Evolutionary conservation across 2,329 filamentous ascomycete genomes (phyloP).

Genomic region (Cladorrhinum sp.): DNA sequence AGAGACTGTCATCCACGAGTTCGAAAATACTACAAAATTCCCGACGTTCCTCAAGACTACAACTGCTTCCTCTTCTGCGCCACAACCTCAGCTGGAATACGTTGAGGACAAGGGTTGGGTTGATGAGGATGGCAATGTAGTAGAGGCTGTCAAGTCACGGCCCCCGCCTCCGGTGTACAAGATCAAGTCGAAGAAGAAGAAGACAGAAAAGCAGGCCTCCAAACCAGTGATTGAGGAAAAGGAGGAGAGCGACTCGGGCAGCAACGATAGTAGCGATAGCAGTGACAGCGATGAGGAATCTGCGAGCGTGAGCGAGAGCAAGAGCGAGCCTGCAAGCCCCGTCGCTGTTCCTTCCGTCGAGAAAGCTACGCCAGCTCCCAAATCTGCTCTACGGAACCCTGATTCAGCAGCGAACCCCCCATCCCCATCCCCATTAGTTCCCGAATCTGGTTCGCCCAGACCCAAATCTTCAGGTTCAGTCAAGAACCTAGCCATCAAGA

Average conservation of each 20-base stretch:
- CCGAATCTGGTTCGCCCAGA: slow-evolving; percentile 35
- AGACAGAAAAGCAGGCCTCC: slow-evolving; percentile 3
- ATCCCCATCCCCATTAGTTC: slow-evolving; percentile 17
- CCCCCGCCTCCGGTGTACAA: slow-evolving; percentile 30
- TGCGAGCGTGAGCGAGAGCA: slow-evolving; percentile 28
- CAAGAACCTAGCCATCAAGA: slow-evolving; percentile 53
- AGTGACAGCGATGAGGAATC: slow-evolving; percentile 13
- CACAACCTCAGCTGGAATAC: slow-evolving; percentile 57
- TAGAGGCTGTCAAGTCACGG: slow-evolving; percentile 56
- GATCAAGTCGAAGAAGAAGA: slow-evolving; percentile 24
- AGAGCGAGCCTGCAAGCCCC: slow-evolving; percentile 20
- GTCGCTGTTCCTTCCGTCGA: background rate
- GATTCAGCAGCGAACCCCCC: background rate
- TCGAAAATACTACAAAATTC: slow-evolving; percentile 77
- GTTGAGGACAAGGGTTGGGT: slow-evolving; percentile 88
- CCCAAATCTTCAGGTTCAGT: slow-evolving; percentile 51
- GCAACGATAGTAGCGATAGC: slow-evolving; percentile 4
- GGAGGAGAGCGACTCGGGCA: slow-evolving; percentile 7
- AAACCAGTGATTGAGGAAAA: slow-evolving; percentile 12
- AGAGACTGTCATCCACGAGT: slow-evolving; percentile 79
- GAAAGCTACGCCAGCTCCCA: background rate
- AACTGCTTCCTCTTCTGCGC: slow-evolving; percentile 41
- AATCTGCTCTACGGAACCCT: background rate
- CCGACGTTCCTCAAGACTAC: slow-evolving; percentile 73
- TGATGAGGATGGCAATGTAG: slow-evolving; percentile 70